These are phyloP conservation scores for Suhomyces canberraensis DNA, from an alignment of 805 yeast genomes.

Conservation along the genomic window DNA sequence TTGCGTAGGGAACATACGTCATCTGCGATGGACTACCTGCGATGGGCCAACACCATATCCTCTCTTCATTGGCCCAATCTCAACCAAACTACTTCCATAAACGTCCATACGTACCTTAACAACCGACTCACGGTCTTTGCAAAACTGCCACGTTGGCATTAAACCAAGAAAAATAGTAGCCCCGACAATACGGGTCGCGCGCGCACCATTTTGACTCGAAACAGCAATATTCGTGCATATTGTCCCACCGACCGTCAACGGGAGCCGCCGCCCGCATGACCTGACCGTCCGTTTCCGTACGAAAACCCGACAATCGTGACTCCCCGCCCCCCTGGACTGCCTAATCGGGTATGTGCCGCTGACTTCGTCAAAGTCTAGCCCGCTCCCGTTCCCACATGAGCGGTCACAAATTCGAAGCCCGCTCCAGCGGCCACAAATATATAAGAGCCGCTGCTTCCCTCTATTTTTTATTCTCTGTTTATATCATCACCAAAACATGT, in stretches of 20 bases:
- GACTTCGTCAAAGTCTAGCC: background rate
- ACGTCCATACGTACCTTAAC: too few relatives aligned
- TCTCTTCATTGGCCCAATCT: background rate
- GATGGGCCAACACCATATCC: background rate
- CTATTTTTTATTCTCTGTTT: background rate
- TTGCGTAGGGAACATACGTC: too few relatives aligned
- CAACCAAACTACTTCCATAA: background rate
- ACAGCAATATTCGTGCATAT: too few relatives aligned
- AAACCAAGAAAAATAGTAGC: too few relatives aligned
- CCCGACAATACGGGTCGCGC: background rate
- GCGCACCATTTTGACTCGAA: background rate
- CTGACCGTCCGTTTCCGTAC: background rate
- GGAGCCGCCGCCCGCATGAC: background rate
- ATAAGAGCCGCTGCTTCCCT: conserved; percentile 2
- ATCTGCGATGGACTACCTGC: too few relatives aligned
- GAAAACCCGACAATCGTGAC: background rate
- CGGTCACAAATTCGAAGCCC: background rate
- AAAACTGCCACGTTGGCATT: too few relatives aligned
- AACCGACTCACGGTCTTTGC: too few relatives aligned
- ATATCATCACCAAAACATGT: background rate
- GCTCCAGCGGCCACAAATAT: background rate
- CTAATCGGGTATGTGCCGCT: background rate
- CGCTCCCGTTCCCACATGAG: background rate
- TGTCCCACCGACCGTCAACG: background rate
- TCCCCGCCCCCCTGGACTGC: background rate